A percentile compares a stretch with the other conserved stretches of the same genome.
Conservation (phyloP, 2,329 filamentous ascomycete species). For the Penicillium sp. region DNA sequence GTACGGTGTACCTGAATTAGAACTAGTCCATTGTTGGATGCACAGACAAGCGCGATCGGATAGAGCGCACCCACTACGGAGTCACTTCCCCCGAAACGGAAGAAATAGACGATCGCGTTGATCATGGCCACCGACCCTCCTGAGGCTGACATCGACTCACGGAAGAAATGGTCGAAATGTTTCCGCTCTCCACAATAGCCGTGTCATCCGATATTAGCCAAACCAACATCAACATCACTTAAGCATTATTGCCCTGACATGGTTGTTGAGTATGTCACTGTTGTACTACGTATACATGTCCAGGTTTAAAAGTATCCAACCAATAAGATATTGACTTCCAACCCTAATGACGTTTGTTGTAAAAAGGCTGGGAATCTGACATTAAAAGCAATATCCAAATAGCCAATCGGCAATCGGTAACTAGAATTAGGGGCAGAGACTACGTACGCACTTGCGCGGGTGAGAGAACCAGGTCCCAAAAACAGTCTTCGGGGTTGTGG, state of each 20-base stretch:
- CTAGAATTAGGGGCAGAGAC: background rate
- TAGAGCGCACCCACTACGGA: background rate
- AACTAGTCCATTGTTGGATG: constrained; percentile 1
- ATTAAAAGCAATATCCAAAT: background rate
- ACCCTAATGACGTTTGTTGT: background rate
- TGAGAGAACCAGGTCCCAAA: background rate
- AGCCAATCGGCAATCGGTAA: background rate
- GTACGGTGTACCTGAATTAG: background rate
- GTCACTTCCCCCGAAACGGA: constrained; percentile 11
- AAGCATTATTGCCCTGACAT: background rate
- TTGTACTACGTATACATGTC: background rate
- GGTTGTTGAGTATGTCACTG: too few relatives aligned
- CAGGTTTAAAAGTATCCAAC: background rate
- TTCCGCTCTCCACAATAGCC: background rate
- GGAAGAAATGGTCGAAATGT: too few relatives aligned
- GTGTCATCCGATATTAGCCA: background rate
- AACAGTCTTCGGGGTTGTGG: constrained; percentile 13
- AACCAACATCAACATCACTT: background rate
- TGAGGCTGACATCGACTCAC: constrained; percentile 2
- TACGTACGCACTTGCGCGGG: background rate
- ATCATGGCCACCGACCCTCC: constrained; percentile 12
- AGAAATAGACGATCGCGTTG: constrained; percentile 25
- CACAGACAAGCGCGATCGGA: constrained; percentile 9
- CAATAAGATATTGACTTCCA: background rate
- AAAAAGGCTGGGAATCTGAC: background rate